Evolutionary conservation across 306 rosid species (phyloP).

Genomic region (Herpetospermum pedunculosum): DNA sequence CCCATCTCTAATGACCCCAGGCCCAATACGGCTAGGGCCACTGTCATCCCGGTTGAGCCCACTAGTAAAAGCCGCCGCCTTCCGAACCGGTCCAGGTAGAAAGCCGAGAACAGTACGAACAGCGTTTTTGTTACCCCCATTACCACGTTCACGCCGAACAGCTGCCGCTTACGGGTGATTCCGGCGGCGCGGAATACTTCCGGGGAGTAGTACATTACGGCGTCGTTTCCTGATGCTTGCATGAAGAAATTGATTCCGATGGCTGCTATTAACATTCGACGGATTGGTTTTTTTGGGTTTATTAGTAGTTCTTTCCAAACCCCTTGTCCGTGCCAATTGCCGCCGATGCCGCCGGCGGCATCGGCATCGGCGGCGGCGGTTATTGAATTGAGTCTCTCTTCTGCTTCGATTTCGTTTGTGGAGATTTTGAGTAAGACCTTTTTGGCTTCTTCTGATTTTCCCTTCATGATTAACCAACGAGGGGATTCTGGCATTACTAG

Average conservation of each 20-base stretch:
- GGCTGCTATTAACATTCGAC: conserved; percentile 49
- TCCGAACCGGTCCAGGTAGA: conserved; percentile 50
- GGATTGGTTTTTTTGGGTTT: conserved; percentile 33
- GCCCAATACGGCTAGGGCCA: conserved; percentile 41
- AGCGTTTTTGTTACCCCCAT: conserved; percentile 58
- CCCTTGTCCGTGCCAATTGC: conserved; percentile 25
- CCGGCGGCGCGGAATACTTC: conserved; percentile 70
- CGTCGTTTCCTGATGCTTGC: conserved; percentile 96
- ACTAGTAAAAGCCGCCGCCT: conserved; percentile 62
- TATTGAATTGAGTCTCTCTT: conserved; percentile 41
- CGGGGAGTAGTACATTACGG: conserved; percentile 68
- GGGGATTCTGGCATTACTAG: conserved; percentile 79
- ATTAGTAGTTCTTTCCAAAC: conserved; percentile 66
- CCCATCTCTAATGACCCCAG: conserved; percentile 43
- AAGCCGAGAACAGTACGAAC: conserved; percentile 47
- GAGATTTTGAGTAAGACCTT: conserved; percentile 42
- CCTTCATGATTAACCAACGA: conserved; percentile 64
- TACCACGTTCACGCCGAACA: conserved; percentile 48
- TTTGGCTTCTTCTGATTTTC: conserved; percentile 41
- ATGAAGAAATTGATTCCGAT: conserved; percentile 76
- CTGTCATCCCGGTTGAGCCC: conserved; percentile 53
- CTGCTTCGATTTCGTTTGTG: conserved; percentile 41
- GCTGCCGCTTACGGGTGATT: conserved; percentile 30
- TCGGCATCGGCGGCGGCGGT: conserved; percentile 26
- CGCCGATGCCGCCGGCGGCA: background rate